Evolutionary conservation across 1,284 basidiomycete genomes (phyloP), one percentile per base, ranked within the genome.

Genomic region (Coniferiporia weirii): DNA sequence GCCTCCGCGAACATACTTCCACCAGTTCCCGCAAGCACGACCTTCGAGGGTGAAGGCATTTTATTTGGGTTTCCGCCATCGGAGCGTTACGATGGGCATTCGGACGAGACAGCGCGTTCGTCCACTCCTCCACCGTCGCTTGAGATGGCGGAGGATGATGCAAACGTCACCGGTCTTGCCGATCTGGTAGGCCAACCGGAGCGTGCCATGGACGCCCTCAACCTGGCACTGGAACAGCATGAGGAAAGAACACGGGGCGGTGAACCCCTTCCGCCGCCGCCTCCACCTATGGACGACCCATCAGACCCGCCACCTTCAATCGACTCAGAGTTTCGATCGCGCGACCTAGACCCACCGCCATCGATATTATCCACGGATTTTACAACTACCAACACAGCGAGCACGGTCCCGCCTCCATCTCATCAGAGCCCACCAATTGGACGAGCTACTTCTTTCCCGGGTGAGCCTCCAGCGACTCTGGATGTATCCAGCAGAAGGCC

Each of bases 281-380:
- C 89, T 0, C 89, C 87, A 43, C 80, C 85, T n/a, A 80, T 91
- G 75, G 89, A 92, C 66, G 91, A 93, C 71, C 91, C 91, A 20
- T 86, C 86, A 1, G 87, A 91, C 69, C 87, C 87, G 32, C 91
- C 91, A 2, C 90, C 89, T 13, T 86, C 84, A 3, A 91, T 93
- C 68, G 86, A 91, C 70, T 85, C 87, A 9, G 87, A 85, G 53
- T 91, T 88, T 69, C 76, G 87, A 59, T 82, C 81, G 6, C 84
- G 84, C 13, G 75, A 76, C 19, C 66, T 73, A 48, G 75, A 77
- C 43, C 76, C 75, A 19, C 76, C 79, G 56, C 68, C 73, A 20
- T 56, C 36, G n/a, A 61, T 54, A n/a, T 47, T 59, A n/a, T 62
- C 43, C 27, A 47, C 57, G 1, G 53, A 60, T 22, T 63, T 57